phyloP scores from a whole-genome alignment of 2,329 filamentous ascomycete species.

The Clonostachys chloroleuca region DNA sequence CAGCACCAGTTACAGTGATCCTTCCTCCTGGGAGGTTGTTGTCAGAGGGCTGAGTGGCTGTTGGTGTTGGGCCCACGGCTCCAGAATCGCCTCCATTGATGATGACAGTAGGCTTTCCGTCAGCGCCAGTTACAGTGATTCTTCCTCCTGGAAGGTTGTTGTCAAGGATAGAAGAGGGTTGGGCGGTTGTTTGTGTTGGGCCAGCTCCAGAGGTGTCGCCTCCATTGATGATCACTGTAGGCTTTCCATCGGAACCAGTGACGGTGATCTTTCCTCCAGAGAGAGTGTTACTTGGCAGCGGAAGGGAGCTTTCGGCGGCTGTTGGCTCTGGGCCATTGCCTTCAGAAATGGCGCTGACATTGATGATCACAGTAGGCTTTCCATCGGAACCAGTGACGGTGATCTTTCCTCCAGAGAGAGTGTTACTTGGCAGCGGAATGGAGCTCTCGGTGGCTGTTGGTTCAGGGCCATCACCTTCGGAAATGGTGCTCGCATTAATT shows the following conservation, averaged over 20 bases:
- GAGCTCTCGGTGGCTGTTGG: too few species aligned
- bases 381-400: constrained; percentile 1
- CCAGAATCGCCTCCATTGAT: neutral
- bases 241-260: constrained; percentile 1
- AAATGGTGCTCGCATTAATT: neutral
- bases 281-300: neutral
- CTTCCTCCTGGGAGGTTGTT: neutral
- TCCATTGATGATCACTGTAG: constrained; percentile 3
- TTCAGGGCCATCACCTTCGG: neutral
- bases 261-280: neutral
- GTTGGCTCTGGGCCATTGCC: neutral
- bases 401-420: neutral
- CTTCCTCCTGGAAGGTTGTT: neutral
- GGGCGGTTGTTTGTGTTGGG: too few species aligned
- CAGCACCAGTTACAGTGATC: neutral
- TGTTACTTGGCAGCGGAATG: neutral
- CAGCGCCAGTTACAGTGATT: neutral
- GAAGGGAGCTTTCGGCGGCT: too few species aligned
- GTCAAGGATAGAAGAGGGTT: neutral
- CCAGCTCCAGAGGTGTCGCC: neutral
- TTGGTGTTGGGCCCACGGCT: too few species aligned
- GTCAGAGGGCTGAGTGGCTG: neutral
- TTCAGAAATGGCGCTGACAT: neutral
- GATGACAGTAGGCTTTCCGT: constrained; percentile 3
- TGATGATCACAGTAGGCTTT: constrained; percentile 2